Base-by-base conservation (phyloP, 2,329 filamentous ascomycete species). In the Sporothrix euskadiensis region DNA sequence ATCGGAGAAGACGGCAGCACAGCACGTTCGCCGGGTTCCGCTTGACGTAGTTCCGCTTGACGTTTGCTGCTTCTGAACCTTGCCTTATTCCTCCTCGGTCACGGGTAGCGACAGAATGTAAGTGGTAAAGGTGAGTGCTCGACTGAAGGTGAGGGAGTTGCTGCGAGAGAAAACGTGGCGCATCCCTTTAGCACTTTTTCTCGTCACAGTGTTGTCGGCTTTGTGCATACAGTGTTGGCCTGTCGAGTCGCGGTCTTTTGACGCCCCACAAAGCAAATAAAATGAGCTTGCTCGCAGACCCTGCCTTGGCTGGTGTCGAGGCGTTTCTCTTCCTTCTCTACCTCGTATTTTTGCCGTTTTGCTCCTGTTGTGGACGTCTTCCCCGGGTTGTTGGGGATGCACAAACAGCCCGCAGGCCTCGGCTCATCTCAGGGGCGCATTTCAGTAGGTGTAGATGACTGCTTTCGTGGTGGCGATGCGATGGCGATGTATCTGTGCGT, bases 371-470 rank as follows among this genome's bases (percentile, higher is more conserved):
- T 41, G 16, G 56, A 41, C 10, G n/a, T 14, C 22, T 47, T 49
- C 26, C 35, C 63, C 41, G 41, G 63, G 26, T 52, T 10, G 16
- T 35, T 52, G 65, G 44, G 30, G 30, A 35, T 35, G 9, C 65
- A 52, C 61, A 68, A 68, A 16, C 65, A 68, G 44, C 44, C 65
- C 47, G 44, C 30, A 35, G 65, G 65, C 44, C n/a, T 52, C 44
- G 52, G 65, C 65, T 52, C 65, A 68, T 68, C 35, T 68, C 65
- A 52, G 3, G 26, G 44, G 7, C 22, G n/a, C 35, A 44, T 66
- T 47, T 16, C 59, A 32, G 32, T 41, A 5, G 22, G 66, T 30
- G 47, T 7, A 35, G 22, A 30, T 61, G 39, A 44, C 7, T n/a
- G 39, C 39, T 7, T 16, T 12, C 10, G 12, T 47, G 22, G 22